Evolutionary conservation across 352 stramenopile genomes (phyloP), one percentile per base, ranked within the genome.

Genomic region (Peronospora tabacina): DNA sequence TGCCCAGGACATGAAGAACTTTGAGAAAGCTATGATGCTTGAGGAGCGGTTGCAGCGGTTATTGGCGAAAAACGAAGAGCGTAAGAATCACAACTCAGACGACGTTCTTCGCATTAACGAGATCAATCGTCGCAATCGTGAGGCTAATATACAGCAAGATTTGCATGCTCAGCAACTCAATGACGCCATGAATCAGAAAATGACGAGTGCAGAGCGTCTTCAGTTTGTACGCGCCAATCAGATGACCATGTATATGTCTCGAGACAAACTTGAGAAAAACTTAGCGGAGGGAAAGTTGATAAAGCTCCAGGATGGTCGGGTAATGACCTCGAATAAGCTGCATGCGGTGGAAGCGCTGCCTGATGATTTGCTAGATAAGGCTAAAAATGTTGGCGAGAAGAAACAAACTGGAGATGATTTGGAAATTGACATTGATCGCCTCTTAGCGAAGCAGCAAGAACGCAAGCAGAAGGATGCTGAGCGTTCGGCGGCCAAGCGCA

Each of bases 1-100:
- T 37, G 82, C 82, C 15, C 79, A 90, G 50, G 75, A 85, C 38
- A 88, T 88, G 72, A 87, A 89, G 55, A 90, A 93, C 55, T 93
- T 88, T 51, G 79, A 87, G 24, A 93, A 93, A 43, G 79, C 82
- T 5, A 44, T 93, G 15, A 65, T 80, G 34, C 61, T 93, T 0
- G 82, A 93, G 41, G 79, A 71, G 35, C 59, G 68, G 13, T 52
- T 89, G 32, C 73, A 87, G 20, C 72, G 75, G 40, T 53, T 90
- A 28, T 38, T 77, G n/a, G 65, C 61, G 0, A 68, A 84, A 42
- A 87, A 90, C 43, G 79, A 90, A 41, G 66, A 72, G 37, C 75
- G 75, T 4, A 72, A 85, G 52, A 81, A 71, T 5, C 68, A 80
- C 44, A 89, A 93, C 42, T 85, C 64, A 5, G 82, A 93, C 42